Evolutionary conservation across 148 eudicot species (phyloP).

Genomic region (Hydrangea macrophylla): DNA sequence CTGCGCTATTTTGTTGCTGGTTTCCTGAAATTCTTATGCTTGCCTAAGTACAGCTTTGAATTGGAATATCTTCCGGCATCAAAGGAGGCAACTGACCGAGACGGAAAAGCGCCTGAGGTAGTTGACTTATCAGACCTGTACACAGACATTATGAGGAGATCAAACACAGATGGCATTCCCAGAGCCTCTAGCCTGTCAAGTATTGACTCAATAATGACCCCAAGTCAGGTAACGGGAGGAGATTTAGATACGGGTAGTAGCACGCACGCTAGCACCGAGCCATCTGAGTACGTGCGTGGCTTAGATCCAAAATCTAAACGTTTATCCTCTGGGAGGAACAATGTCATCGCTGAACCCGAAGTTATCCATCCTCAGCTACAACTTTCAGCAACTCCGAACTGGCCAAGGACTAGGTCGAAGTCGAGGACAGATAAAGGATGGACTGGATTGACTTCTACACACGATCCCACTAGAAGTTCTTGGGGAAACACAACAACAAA

Average conservation of each 20-base stretch:
- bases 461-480: slow-evolving; percentile 61
- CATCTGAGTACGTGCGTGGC: slow-evolving; percentile 93
- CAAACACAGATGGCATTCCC: slow-evolving; percentile 76
- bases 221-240: slow-evolving; percentile 68
- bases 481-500: slow-evolving; percentile 68
- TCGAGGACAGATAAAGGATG: slow-evolving; percentile 79
- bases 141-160: slow-evolving; percentile 81
- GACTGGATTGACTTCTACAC: slow-evolving; percentile 62
- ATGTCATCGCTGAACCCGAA: slow-evolving; percentile 70
- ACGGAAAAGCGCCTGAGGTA: slow-evolving; percentile 48
- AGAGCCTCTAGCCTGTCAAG: slow-evolving; percentile 95
- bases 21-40: slow-evolving; percentile 78
- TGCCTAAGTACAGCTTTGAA: slow-evolving; percentile 87
- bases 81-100: slow-evolving; percentile 38
- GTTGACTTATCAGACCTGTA: slow-evolving; percentile 88
- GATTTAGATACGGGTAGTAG: slow-evolving; percentile 83
- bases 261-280: slow-evolving; percentile 74
- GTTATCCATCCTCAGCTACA: slow-evolving; percentile 88
- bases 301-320: slow-evolving; percentile 85
- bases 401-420: slow-evolving; percentile 95
- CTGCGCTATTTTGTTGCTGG: slow-evolving; percentile 98
- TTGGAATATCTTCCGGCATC: slow-evolving; percentile 81
- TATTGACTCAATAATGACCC: slow-evolving; percentile 95
- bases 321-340: slow-evolving; percentile 75
- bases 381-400: slow-evolving; percentile 70